Evolutionary conservation across 345 rosid species (phyloP).

Genomic region (Syzygium jambos): DNA sequence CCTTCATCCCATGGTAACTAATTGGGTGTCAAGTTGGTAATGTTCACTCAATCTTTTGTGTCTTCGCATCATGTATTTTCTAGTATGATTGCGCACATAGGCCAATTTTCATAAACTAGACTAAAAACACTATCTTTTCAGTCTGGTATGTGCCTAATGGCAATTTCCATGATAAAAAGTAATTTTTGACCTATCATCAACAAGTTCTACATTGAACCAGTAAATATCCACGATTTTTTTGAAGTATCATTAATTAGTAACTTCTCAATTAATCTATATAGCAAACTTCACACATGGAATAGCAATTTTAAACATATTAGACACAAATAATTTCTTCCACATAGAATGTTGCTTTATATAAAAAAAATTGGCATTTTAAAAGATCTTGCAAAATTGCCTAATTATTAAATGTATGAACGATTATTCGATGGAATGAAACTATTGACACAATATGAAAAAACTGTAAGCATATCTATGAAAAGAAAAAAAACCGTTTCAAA

Average conservation of each 20-base stretch:
- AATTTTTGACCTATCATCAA: neutral
- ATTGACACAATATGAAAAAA: neutral
- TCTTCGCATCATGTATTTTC: neutral
- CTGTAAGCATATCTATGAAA: neutral
- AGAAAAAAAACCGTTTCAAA: neutral
- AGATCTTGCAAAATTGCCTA: neutral
- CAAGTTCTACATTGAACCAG: neutral
- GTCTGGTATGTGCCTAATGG: neutral
- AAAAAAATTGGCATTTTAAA: neutral
- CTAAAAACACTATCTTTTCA: neutral
- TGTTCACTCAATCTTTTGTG: constrained; percentile 8
- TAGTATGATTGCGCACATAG: neutral
- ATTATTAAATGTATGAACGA: neutral
- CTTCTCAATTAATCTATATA: too few species aligned
- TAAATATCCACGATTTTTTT: neutral
- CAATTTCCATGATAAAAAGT: neutral
- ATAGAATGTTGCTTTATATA: neutral
- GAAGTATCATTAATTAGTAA: too few species aligned
- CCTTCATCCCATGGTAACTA: neutral
- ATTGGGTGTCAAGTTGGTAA: constrained; percentile 3
- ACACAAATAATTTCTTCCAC: neutral
- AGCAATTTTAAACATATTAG: neutral
- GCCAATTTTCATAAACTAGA: neutral
- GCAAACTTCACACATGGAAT: neutral
- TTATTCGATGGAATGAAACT: neutral